phyloP scores from a whole-genome alignment of 2,329 filamentous ascomycete genomes.

The Fusarium sublunatum region DNA sequence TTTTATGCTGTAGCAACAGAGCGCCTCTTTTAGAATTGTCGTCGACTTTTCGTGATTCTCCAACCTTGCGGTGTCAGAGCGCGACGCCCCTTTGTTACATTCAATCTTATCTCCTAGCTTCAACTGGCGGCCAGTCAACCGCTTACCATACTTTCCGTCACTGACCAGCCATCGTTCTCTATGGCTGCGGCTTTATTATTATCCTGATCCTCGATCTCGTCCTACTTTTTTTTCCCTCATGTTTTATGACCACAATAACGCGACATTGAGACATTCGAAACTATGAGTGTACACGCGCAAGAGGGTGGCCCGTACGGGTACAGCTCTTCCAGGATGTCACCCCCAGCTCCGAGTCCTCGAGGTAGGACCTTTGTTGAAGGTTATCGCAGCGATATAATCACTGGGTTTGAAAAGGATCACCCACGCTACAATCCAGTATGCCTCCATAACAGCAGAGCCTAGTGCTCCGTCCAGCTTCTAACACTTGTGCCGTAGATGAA shows the following conservation, averaged over 20 bases:
- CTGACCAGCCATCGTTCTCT: conserved; percentile 31
- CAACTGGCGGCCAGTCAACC: conserved; percentile 25
- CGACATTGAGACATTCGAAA: conserved; percentile 34
- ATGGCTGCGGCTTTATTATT: conserved; percentile 35
- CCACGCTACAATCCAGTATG: conserved; percentile 70
- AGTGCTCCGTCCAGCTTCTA: conserved; percentile 10
- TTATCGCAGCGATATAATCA: conserved; percentile 67
- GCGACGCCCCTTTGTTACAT: conserved; percentile 37
- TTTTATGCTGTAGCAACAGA: neutral
- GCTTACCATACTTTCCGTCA: conserved; percentile 15
- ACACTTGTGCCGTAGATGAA: conserved; percentile 59
- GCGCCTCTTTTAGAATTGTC: conserved; percentile 15
- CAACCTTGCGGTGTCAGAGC: conserved; percentile 19
- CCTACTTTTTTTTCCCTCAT: conserved; percentile 24
- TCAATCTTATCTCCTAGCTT: conserved; percentile 23
- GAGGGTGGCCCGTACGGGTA: conserved; percentile 53
- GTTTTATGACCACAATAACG: conserved; percentile 40
- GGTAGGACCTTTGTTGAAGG: conserved; percentile 67
- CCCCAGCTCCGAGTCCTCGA: conserved; percentile 53
- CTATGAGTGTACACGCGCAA: conserved; percentile 56
- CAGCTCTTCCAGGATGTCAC: conserved; percentile 48
- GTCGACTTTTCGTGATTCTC: conserved; percentile 13
- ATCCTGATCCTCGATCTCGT: conserved; percentile 18
- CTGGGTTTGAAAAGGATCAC: conserved; percentile 64
- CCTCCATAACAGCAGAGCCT: conserved; percentile 4